A percentile compares a stretch with the other conserved stretches of the same genome.
Evolutionary conservation across 768 basidiomycete genomes (phyloP).

Genomic region (Russula emetica): DNA sequence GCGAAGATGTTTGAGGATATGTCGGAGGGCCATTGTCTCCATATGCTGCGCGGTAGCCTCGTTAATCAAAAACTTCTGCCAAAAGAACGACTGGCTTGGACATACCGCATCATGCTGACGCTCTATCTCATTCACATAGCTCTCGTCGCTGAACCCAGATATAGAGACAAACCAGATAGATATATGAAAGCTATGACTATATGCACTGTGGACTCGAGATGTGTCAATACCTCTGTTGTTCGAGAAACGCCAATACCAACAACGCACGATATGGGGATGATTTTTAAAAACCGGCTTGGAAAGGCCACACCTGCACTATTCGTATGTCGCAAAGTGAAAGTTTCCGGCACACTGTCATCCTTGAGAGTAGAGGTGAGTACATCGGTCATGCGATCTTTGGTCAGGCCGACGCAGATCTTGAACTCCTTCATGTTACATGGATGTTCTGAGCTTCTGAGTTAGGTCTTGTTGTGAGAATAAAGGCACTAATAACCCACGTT

Average conservation of each 20-base stretch:
- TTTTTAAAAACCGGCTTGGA: constrained; percentile 67
- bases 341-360: constrained; percentile 62
- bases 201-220: constrained; percentile 44
- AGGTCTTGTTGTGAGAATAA: constrained; percentile 9
- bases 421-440: constrained; percentile 86
- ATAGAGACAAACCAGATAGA: constrained; percentile 75
- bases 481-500: constrained; percentile 31
- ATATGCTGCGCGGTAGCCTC: constrained; percentile 45
- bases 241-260: neutral
- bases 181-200: constrained; percentile 68
- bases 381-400: constrained; percentile 63
- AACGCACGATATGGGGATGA: constrained; percentile 71
- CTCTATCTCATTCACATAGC: constrained; percentile 53
- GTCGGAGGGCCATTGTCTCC: constrained; percentile 60
- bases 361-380: constrained; percentile 59
- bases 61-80: neutral
- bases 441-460: constrained; percentile 49
- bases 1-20: constrained; percentile 72
- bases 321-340: constrained; percentile 52
- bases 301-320: constrained; percentile 55
- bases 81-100: neutral
- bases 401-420: constrained; percentile 61
- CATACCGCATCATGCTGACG: constrained; percentile 60
- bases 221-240: neutral
- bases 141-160: constrained; percentile 52